Percentiles rank a stretch among this genome's conserved stretches.
These are phyloP conservation scores for Daldinia sp. DNA, from an alignment of 2,329 filamentous ascomycete species.

Conservation along the genomic window DNA sequence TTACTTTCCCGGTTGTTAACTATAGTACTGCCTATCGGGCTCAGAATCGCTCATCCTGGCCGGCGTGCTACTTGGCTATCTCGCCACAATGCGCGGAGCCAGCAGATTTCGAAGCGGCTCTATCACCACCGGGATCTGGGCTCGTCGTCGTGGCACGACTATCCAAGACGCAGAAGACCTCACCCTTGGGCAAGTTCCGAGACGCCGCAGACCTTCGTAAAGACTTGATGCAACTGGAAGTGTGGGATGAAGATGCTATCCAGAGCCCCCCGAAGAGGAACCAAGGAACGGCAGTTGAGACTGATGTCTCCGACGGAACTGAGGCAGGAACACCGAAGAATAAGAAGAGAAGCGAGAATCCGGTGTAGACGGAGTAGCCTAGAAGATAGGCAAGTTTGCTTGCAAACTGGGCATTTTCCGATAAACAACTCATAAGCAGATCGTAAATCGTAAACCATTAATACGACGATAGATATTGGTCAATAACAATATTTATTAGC, in stretches of 20 bases:
- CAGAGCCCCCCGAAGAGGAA: background rate
- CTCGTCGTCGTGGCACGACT: constrained; percentile 31
- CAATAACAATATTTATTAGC: background rate
- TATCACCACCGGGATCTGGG: constrained; percentile 28
- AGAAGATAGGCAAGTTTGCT: background rate
- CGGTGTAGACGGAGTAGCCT: background rate
- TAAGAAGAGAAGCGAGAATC: constrained; percentile 1
- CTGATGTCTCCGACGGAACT: background rate
- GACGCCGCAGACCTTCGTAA: constrained; percentile 22
- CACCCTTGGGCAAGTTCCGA: constrained; percentile 23
- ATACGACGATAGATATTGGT: background rate
- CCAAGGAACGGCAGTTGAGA: background rate
- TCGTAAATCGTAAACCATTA: too few relatives aligned
- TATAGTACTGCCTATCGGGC: constrained; percentile 27
- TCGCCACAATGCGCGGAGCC: constrained; percentile 30
- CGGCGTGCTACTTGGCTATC: constrained; percentile 36
- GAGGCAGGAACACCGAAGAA: background rate
- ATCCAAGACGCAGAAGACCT: constrained; percentile 13
- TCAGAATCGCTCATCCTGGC: constrained; percentile 3
- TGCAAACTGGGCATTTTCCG: background rate
- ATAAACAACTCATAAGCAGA: background rate
- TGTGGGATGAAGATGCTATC: constrained; percentile 32
- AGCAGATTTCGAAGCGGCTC: constrained; percentile 31
- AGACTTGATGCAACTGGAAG: constrained; percentile 39
- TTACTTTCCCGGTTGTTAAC: constrained; percentile 43